A percentile compares a stretch with the other conserved stretches of the same genome.
Evolutionary conservation across 1,284 basidiomycete species (phyloP).

Genomic region (Moesziomyces parantarcticus): DNA sequence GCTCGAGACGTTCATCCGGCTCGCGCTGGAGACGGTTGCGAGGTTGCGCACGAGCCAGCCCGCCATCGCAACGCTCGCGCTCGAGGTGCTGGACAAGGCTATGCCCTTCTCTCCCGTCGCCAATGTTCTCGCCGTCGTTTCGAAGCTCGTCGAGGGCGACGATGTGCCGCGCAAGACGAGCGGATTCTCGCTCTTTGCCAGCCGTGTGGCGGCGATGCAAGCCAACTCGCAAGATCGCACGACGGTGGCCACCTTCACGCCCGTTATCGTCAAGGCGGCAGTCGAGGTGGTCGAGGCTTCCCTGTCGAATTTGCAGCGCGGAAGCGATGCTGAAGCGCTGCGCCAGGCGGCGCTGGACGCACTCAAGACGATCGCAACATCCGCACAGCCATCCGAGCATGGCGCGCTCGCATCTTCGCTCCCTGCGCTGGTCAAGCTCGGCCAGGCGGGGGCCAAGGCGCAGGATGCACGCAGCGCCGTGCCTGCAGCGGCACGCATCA

Average conservation of each 20-base stretch:
- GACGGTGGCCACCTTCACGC: constrained; percentile 36
- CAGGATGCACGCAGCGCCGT: constrained; percentile 15
- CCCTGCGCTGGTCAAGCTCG: constrained; percentile 45
- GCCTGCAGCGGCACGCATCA: constrained; percentile 33
- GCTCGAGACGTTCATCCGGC: constrained; percentile 37
- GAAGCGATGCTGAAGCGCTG: constrained; percentile 30
- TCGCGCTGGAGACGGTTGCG: constrained; percentile 32
- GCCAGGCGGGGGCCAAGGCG: constrained; percentile 29
- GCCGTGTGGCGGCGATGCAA: constrained; percentile 42
- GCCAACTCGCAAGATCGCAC: constrained; percentile 26
- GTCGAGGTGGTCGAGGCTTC: constrained; percentile 34
- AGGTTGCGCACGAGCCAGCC: constrained; percentile 18
- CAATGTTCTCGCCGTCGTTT: constrained; percentile 44
- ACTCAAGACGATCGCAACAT: constrained; percentile 41
- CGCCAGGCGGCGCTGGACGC: constrained; percentile 49
- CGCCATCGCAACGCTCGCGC: constrained; percentile 24
- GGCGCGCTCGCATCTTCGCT: constrained; percentile 41
- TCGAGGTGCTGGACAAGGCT: constrained; percentile 43
- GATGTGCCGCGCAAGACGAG: constrained; percentile 32
- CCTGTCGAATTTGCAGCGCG: constrained; percentile 8
- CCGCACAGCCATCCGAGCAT: constrained; percentile 32
- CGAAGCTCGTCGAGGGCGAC: constrained; percentile 35
- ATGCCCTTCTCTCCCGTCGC: constrained; percentile 53
- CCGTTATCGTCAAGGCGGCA: constrained; percentile 40
- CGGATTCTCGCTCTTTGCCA: constrained; percentile 50